phyloP scores from a whole-genome alignment of 164 flowering plant species.

The grape (Vitis vinifera) region DNA sequence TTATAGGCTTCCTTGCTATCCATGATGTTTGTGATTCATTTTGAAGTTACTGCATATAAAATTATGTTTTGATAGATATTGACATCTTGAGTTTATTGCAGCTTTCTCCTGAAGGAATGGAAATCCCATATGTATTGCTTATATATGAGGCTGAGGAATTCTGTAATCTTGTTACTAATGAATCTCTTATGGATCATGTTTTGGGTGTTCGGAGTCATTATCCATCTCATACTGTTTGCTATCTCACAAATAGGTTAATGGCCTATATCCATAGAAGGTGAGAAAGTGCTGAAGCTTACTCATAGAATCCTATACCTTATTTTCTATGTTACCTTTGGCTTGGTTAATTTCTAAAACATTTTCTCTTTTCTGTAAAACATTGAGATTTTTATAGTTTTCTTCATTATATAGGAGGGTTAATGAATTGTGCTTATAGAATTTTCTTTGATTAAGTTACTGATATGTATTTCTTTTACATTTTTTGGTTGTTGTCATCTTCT shows the following conservation, averaged over 20 bases:
- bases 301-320: neutral
- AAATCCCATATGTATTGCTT: constrained; percentile 62
- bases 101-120: constrained; percentile 44
- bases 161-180: constrained; percentile 58
- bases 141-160: constrained; percentile 86
- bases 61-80: constrained; percentile 1
- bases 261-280: constrained; percentile 80
- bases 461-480: neutral
- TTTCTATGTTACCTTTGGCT: neutral
- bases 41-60: neutral
- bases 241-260: constrained; percentile 71
- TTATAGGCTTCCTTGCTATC: neutral
- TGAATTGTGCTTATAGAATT: neutral
- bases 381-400: neutral
- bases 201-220: constrained; percentile 50
- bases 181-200: constrained; percentile 53
- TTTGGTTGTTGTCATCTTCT: neutral
- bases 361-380: neutral
- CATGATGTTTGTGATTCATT: neutral
- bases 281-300: constrained; percentile 8
- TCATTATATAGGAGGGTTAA: neutral
- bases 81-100: constrained; percentile 24
- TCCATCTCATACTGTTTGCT: constrained; percentile 81
- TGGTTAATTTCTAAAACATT: neutral
- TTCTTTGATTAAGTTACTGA: neutral